phyloP scores from a whole-genome alignment of 345 rosid species.

The Tarenaya hassleriana region DNA sequence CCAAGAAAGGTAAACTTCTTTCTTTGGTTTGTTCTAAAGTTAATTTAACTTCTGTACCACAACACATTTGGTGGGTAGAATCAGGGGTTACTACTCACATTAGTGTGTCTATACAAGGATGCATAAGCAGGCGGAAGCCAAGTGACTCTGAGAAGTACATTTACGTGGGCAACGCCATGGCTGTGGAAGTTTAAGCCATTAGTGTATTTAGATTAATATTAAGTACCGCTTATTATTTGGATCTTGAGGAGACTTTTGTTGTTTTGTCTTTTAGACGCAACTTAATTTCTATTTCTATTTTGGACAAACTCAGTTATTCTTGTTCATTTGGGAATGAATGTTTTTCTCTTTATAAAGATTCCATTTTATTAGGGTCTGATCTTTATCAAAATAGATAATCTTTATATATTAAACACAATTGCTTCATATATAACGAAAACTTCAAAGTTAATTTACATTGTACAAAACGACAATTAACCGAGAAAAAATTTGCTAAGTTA shows the following conservation, averaged over 20 bases:
- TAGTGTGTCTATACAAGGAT: too few species aligned
- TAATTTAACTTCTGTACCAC: neutral
- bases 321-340: neutral
- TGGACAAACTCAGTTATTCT: neutral
- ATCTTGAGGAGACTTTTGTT: neutral
- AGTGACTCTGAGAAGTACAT: too few species aligned
- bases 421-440: conserved; percentile 17
- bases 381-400: conserved; percentile 1
- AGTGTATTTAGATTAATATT: neutral
- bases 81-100: too few species aligned
- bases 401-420: conserved; percentile 13
- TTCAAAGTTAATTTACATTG: neutral
- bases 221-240: neutral
- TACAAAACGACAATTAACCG: conserved; percentile 9
- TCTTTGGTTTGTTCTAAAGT: neutral
- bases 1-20: conserved; percentile 3
- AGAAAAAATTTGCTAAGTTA: neutral
- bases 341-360: too few species aligned
- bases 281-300: neutral
- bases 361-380: too few species aligned
- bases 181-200: neutral
- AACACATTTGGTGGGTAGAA: neutral
- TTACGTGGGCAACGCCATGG: neutral
- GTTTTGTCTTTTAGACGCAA: neutral
- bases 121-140: too few species aligned